Conservation (phyloP, 306 rosid genomes). For the Lupinus albus region DNA sequence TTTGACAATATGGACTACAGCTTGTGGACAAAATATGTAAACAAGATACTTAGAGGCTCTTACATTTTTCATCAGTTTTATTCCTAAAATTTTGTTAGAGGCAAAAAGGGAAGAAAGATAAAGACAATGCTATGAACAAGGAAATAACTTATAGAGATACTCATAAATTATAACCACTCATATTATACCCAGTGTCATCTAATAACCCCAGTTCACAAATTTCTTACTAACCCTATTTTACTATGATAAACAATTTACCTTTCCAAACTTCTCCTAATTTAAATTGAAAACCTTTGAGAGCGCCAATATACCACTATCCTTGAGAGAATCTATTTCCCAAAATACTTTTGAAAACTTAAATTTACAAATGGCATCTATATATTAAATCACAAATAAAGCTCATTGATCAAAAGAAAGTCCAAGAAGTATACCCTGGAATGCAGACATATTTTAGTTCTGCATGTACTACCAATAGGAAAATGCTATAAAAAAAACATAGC, state of each 20-base stretch:
- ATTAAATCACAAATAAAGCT: slow-evolving; percentile 17
- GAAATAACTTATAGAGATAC: slow-evolving; percentile 10
- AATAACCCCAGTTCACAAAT: not conserved
- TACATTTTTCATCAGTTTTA: not conserved
- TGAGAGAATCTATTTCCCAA: slow-evolving; percentile 1
- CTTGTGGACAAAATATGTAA: slow-evolving; percentile 1
- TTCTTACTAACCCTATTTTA: not conserved
- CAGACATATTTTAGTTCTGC: slow-evolving; percentile 11
- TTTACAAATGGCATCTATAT: not conserved
- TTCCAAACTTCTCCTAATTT: not conserved
- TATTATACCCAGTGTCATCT: no score
- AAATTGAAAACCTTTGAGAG: slow-evolving; percentile 6
- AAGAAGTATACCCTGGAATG: no score
- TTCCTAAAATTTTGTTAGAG: not conserved
- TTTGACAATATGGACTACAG: not conserved
- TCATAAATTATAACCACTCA: slow-evolving; percentile 18
- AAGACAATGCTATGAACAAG: not conserved
- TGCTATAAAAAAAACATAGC: slow-evolving; percentile 14
- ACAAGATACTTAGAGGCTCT: slow-evolving; percentile 9
- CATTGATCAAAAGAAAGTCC: slow-evolving; percentile 27
- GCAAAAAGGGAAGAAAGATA: not conserved
- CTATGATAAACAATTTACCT: not conserved
- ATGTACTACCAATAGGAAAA: slow-evolving; percentile 21
- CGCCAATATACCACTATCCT: not conserved
- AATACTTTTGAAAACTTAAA: not conserved